Base-by-base conservation (phyloP, 441 rosid genomes). In the Viola pubescens region DNA sequence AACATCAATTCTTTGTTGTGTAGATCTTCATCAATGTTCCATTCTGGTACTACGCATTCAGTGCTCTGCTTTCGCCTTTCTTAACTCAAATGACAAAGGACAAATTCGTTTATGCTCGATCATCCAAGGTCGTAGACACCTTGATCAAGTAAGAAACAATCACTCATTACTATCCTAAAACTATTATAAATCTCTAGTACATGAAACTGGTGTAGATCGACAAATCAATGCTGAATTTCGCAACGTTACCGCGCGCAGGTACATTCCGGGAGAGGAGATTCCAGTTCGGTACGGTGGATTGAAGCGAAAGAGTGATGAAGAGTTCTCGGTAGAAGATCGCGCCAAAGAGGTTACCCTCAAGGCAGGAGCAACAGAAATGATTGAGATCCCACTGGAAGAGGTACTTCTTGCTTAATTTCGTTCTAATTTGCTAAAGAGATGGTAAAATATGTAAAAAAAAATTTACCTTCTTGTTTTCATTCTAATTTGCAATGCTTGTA, bases 261-360 rank as follows among this genome's bases (percentile, higher is more conserved):
- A 75, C 58, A 74, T 83, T 57, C 48, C 84, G 9, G 80, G 70
- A 0, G 83, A 80, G 56, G 73, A 83, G 59, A 65, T 81, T 39
- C 86, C 82, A 3, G 67, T 75, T 19, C 70, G 67, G 40, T 83
- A 77, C 6, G 89, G 89, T 10, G 89, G 86, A 50, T 73, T 83
- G 48, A 77, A 79, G 71, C 69, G 78, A 40, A 78, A 82, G 57
- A 61, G 58, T 13, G 84, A 77, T 41, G 34, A 69, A n/a, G 86
- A 79, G 46, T 81, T 81, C 69, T 59, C 75, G 4, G 58, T 38
- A 7, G 59, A 73, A 37, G 81, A 79, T 57, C 64, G 62, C 0
- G 73, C 77, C 16, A 65, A 69, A 1, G 85, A 80, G 70, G 45
- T 61, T 10, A 26, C 56, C 10, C n/a, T 83, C 38, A 82, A 82